Conservation (phyloP, 2,329 filamentous ascomycete genomes). For the Mycogone perniciosa region DNA sequence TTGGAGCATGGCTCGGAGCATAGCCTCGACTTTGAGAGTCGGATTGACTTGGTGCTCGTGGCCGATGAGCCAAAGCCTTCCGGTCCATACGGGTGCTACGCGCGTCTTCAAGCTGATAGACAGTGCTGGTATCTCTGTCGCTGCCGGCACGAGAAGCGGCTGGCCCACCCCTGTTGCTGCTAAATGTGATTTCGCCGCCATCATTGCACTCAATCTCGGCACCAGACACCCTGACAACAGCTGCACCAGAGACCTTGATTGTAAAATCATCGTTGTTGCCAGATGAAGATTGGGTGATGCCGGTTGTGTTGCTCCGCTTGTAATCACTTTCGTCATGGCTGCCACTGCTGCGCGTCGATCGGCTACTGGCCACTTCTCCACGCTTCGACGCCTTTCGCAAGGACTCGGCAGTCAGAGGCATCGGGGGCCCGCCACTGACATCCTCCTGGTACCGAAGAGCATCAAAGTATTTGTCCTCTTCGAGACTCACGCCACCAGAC, state of each 20-base stretch:
- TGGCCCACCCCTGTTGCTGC: slow-evolving; percentile 23
- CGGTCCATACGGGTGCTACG: slow-evolving; percentile 36
- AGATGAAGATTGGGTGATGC: slow-evolving; percentile 48
- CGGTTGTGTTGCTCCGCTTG: slow-evolving; percentile 54
- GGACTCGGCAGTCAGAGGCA: slow-evolving; percentile 50
- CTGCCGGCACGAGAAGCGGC: slow-evolving; percentile 37
- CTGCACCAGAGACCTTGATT: slow-evolving; percentile 52
- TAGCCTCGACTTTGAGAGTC: slow-evolving; percentile 36
- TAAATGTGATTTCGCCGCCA: slow-evolving; percentile 55
- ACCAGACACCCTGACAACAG: slow-evolving; percentile 50
- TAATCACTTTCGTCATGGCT: slow-evolving; percentile 61
- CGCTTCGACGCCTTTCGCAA: slow-evolving; percentile 44
- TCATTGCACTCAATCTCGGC: slow-evolving; percentile 53
- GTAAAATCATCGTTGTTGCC: slow-evolving; percentile 52
- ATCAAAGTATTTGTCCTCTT: slow-evolving; percentile 33
- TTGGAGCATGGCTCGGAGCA: slow-evolving; percentile 23
- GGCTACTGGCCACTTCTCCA: slow-evolving; percentile 44
- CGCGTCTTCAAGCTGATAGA: slow-evolving; percentile 42
- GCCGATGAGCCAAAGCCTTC: slow-evolving; percentile 36
- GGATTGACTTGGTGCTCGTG: slow-evolving; percentile 45
- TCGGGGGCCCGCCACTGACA: slow-evolving; percentile 36
- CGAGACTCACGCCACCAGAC: slow-evolving; percentile 28
- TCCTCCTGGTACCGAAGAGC: slow-evolving; percentile 47
- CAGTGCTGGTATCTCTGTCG: slow-evolving; percentile 42
- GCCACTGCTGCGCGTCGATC: slow-evolving; percentile 51